These are phyloP conservation scores for Pythium aquatile DNA, from an alignment of 352 stramenopile species.

Conservation along the genomic window DNA sequence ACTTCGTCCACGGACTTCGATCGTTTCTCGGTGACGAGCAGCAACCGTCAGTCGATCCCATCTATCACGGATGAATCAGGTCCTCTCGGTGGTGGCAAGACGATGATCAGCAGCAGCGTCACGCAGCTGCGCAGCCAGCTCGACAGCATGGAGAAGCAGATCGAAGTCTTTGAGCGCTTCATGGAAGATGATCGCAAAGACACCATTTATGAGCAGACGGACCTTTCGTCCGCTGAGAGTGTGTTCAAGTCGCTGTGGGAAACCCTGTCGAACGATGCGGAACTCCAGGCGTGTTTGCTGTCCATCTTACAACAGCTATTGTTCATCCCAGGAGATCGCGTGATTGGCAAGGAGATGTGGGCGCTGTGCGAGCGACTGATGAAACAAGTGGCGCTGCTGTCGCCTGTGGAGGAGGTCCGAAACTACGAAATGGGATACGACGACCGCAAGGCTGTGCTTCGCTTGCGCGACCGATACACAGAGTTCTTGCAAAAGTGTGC, in stretches of 20 bases:
- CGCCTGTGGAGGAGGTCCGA: slow-evolving; percentile 77
- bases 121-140: slow-evolving; percentile 78
- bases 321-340: slow-evolving; percentile 76
- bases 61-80: slow-evolving; percentile 20
- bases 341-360: slow-evolving; percentile 89
- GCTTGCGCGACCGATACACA: slow-evolving; percentile 75
- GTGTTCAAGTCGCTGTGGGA: slow-evolving; percentile 63
- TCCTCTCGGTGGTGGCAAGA: slow-evolving; percentile 26
- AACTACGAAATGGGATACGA: slow-evolving; percentile 81
- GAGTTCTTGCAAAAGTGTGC: slow-evolving; percentile 68
- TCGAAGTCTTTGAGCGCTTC: slow-evolving; percentile 86
- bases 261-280: slow-evolving; percentile 54
- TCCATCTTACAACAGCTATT: slow-evolving; percentile 85
- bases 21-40: slow-evolving; percentile 20
- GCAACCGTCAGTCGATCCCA: slow-evolving; percentile 18
- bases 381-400: slow-evolving; percentile 73
- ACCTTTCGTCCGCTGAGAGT: slow-evolving; percentile 67
- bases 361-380: slow-evolving; percentile 72
- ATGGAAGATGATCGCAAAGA: slow-evolving; percentile 88
- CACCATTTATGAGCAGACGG: slow-evolving; percentile 81
- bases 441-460: slow-evolving; percentile 73
- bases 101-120: slow-evolving; percentile 68
- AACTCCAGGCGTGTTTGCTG: slow-evolving; percentile 68
- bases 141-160: slow-evolving; percentile 88
- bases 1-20: slow-evolving; percentile 23